phyloP scores from a whole-genome alignment of 768 basidiomycete species.

The Trametes elegans region DNA sequence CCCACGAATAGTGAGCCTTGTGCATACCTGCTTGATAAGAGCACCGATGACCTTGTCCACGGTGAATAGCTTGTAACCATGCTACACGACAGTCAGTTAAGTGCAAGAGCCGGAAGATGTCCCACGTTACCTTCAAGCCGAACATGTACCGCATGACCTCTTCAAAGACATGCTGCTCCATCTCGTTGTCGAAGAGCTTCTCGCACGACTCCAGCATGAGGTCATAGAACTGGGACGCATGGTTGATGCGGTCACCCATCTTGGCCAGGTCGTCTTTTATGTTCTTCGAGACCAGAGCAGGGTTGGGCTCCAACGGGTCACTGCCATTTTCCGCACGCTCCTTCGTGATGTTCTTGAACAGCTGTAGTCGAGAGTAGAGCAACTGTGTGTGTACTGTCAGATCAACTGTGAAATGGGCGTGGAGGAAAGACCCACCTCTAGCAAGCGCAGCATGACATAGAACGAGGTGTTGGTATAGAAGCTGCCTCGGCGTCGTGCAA shows the following conservation, averaged over 20 bases:
- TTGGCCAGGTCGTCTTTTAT: slow-evolving; percentile 27
- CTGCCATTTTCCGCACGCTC: slow-evolving; percentile 38
- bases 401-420: too few species aligned
- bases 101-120: background rate
- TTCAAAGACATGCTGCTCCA: slow-evolving; percentile 85
- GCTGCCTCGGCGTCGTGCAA: slow-evolving; percentile 47
- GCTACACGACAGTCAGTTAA: slow-evolving; percentile 34
- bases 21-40: slow-evolving; percentile 82
- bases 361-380: slow-evolving; percentile 74
- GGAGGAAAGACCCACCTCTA: slow-evolving; percentile 81
- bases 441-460: slow-evolving; percentile 78
- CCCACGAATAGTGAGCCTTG: background rate
- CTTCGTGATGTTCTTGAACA: slow-evolving; percentile 71
- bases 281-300: slow-evolving; percentile 40
- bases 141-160: slow-evolving; percentile 89
- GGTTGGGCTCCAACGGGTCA: slow-evolving; percentile 28
- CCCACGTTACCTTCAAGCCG: slow-evolving; percentile 60
- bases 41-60: slow-evolving; percentile 88
- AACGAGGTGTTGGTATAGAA: slow-evolving; percentile 91
- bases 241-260: slow-evolving; percentile 30
- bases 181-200: slow-evolving; percentile 86
- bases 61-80: slow-evolving; percentile 89
- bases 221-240: slow-evolving; percentile 73
- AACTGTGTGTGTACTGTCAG: too few species aligned
- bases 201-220: slow-evolving; percentile 86